Conservation (phyloP, 139 green algal genomes). For the Nannochloris sp. region DNA sequence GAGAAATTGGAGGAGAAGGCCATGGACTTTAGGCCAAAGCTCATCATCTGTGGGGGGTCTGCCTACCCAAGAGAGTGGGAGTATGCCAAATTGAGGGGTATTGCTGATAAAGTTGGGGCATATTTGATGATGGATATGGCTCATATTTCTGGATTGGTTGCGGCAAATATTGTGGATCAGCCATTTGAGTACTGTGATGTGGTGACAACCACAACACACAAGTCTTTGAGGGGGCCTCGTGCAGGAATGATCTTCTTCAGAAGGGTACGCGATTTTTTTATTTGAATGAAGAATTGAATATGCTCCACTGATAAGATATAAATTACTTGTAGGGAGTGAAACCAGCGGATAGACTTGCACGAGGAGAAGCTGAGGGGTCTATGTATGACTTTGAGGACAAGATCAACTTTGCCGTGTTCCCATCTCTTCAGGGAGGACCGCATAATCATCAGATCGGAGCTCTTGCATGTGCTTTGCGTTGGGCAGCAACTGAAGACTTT, state of each 20-base stretch:
- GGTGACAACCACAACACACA: slow-evolving; percentile 88
- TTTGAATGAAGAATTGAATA: neutral
- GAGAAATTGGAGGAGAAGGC: slow-evolving; percentile 78
- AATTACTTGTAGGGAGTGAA: slow-evolving; percentile 41
- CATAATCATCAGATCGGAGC: slow-evolving; percentile 89
- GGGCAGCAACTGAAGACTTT: slow-evolving; percentile 46
- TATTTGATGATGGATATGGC: slow-evolving; percentile 82
- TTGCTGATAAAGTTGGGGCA: slow-evolving; percentile 65
- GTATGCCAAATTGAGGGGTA: slow-evolving; percentile 60
- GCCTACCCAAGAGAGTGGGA: slow-evolving; percentile 83
- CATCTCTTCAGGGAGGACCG: slow-evolving; percentile 71
- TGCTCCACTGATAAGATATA: slow-evolving; percentile 19
- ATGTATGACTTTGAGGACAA: slow-evolving; percentile 68
- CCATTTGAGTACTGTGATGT: slow-evolving; percentile 79
- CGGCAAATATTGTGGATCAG: slow-evolving; percentile 41
- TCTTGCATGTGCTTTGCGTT: slow-evolving; percentile 70
- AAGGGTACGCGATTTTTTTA: slow-evolving; percentile 20
- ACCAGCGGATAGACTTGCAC: slow-evolving; percentile 34
- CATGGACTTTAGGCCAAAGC: slow-evolving; percentile 70
- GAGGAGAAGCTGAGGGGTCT: slow-evolving; percentile 44
- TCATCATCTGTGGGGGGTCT: slow-evolving; percentile 73
- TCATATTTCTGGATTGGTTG: slow-evolving; percentile 72
- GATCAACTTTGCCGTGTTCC: slow-evolving; percentile 87
- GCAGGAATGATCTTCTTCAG: slow-evolving; percentile 83
- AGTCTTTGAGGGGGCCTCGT: slow-evolving; percentile 70